Evolutionary conservation across 2,329 filamentous ascomycete genomes (phyloP), one percentile per base, ranked within the genome.

Genomic region (Fusarium miscanthi): DNA sequence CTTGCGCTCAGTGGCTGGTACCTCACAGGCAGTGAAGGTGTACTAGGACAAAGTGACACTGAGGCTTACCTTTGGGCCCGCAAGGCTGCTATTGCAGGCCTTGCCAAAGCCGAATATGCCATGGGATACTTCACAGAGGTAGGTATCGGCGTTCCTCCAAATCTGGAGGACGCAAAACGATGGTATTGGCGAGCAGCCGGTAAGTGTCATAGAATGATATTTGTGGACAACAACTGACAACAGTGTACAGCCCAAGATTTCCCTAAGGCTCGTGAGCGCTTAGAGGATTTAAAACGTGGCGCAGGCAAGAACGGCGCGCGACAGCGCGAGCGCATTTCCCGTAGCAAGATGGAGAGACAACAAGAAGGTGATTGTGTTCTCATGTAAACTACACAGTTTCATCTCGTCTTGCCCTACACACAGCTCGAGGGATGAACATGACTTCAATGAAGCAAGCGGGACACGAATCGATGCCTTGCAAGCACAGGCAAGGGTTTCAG

Each of bases 141-240:
- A 53, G 96, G 96, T 17, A 98, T 99, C 76, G 96, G 96, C 35
- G 91, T 94, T 72, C 87, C 92, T 21, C 90, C 93, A 13, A 97
- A 95, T 80, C 78, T 98, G 76, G 96, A 99, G 78, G 96, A 98
- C 83, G 96, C 95, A 27, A 98, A 97, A 87, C 90, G 94, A 76
- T 99, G 96, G 96, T 99, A 99, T 84, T 98, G 95, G 89, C 89
- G 95, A 81, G 95, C 96, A 82, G 96, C 96, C 80, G 93, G 95
- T 98, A 87, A 90, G 94, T 91, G 23, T 33, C 30, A 48, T 23
- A 46, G 16, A 27, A 35, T 30, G 21, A 45, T n/a, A 23, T 27
- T 30, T 25, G 40, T 38, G 37, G 17, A 46, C 14, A n/a, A 40
- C 58, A 43, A 68, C 81, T 84, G 76, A 84, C 69, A 66, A 37